These are phyloP conservation scores for Botrytis aclada DNA, from an alignment of 2,329 filamentous ascomycete species.

Conservation along the genomic window DNA sequence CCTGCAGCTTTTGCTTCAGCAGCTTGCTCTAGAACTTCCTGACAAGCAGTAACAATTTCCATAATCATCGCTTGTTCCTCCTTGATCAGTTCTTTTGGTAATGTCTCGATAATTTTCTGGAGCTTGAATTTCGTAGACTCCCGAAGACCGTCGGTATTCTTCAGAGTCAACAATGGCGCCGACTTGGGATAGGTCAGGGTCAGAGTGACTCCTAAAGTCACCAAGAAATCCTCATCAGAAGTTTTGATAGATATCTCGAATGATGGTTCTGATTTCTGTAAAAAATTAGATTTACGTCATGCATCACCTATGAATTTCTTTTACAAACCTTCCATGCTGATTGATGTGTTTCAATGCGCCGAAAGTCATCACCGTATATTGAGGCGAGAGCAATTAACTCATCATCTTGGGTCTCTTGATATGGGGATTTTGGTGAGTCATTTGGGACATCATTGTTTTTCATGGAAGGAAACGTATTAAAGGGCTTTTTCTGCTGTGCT, in stretches of 20 bases:
- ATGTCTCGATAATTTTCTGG: conserved; percentile 58
- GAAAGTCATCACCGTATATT: conserved; percentile 87
- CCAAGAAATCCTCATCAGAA: conserved; percentile 66
- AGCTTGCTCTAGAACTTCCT: conserved; percentile 80
- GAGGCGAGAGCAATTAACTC: conserved; percentile 82
- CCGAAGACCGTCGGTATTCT: conserved; percentile 61
- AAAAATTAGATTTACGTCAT: conserved; percentile 17
- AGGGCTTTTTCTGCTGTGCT: conserved; percentile 40
- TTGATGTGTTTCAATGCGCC: conserved; percentile 64
- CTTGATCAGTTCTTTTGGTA: conserved; percentile 51
- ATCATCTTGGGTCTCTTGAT: conserved; percentile 81
- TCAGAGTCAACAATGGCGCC: conserved; percentile 67
- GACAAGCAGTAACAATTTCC: conserved; percentile 47
- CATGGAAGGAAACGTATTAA: conserved; percentile 30
- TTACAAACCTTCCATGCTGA: conserved; percentile 80
- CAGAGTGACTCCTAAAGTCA: conserved; percentile 74
- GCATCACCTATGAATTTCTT: neutral
- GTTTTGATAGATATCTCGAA: conserved; percentile 79
- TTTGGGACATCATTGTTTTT: conserved; percentile 28
- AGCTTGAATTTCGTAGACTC: conserved; percentile 71
- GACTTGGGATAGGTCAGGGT: conserved; percentile 91
- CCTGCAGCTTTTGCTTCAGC: conserved; percentile 72
- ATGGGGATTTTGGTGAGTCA: conserved; percentile 54
- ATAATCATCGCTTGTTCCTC: conserved; percentile 55
- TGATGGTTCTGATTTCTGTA: conserved; percentile 72